Percentiles rank a stretch among this genome's conserved stretches.
Evolutionary conservation across 768 basidiomycete genomes (phyloP).

Genomic region (Rhodotorula diobovata): DNA sequence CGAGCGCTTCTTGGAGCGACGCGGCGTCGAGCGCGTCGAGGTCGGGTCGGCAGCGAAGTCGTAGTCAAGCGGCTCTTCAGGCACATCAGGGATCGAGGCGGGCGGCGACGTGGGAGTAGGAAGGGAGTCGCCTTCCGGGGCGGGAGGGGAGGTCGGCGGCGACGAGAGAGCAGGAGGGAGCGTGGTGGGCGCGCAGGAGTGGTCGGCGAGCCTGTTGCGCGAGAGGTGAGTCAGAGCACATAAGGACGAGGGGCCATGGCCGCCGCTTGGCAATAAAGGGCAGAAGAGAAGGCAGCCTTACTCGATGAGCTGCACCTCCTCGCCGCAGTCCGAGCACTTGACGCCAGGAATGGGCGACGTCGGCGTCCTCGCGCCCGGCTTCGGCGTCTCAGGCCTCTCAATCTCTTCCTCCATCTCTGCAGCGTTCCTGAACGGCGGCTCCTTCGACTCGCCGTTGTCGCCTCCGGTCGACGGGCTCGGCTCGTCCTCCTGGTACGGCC

Average conservation of each 20-base stretch:
- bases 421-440: not conserved
- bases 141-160: not conserved
- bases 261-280: too few relatives aligned
- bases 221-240: too few relatives aligned
- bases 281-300: not conserved
- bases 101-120: not conserved
- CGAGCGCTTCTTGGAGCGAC: not conserved
- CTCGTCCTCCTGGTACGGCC: constrained; percentile 7
- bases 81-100: not conserved
- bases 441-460: constrained; percentile 7
- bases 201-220: constrained; percentile 27
- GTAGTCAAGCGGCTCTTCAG: not conserved
- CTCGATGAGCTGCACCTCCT: constrained; percentile 22
- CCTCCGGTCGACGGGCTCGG: not conserved
- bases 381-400: constrained; percentile 3
- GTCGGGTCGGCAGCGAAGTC: not conserved
- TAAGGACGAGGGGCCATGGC: too few relatives aligned
- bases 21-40: not conserved
- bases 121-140: not conserved
- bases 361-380: not conserved
- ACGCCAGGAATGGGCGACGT: constrained; percentile 9
- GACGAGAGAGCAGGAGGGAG: not conserved
- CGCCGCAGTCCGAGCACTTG: constrained; percentile 29
- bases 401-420: not conserved
- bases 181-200: constrained; percentile 4